phyloP scores from a whole-genome alignment of 495 filamentous ascomycete species.

The Saxophila tyrrhenica region DNA sequence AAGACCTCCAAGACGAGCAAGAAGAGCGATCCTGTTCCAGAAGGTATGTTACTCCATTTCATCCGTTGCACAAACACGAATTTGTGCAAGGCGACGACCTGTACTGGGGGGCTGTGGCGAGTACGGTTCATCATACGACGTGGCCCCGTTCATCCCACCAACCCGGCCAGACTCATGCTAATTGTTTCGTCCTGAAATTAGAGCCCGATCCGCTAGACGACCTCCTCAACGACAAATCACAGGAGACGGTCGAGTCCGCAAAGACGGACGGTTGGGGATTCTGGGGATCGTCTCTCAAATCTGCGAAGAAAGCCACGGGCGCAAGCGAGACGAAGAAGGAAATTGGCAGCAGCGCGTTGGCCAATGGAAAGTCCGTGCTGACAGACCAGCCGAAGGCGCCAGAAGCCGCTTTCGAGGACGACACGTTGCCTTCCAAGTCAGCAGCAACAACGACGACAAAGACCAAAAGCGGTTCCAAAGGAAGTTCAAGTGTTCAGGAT shows the following conservation, averaged over 20 bases:
- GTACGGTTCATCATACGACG: neutral
- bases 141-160: neutral
- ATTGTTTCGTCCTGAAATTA: neutral
- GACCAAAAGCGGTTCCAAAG: constrained; percentile 15
- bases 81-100: too few relatives aligned
- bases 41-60: neutral
- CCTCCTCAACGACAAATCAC: neutral
- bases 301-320: constrained; percentile 16
- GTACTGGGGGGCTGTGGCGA: too few relatives aligned
- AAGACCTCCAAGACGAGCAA: constrained; percentile 18
- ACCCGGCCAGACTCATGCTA: neutral
- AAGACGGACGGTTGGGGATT: constrained; percentile 21
- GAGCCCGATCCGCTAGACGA: constrained; percentile 10
- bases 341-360: constrained; percentile 12
- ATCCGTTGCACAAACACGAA: too few relatives aligned
- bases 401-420: constrained; percentile 19
- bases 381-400: constrained; percentile 19
- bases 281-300: constrained; percentile 22
- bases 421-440: constrained; percentile 11
- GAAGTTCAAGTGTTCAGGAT: constrained; percentile 19
- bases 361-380: constrained; percentile 19
- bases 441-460: constrained; percentile 10
- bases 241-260: constrained; percentile 2
- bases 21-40: constrained; percentile 1
- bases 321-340: constrained; percentile 18